Evolutionary conservation across 441 rosid genomes (phyloP).

Genomic region (Isatis lusitanica): DNA sequence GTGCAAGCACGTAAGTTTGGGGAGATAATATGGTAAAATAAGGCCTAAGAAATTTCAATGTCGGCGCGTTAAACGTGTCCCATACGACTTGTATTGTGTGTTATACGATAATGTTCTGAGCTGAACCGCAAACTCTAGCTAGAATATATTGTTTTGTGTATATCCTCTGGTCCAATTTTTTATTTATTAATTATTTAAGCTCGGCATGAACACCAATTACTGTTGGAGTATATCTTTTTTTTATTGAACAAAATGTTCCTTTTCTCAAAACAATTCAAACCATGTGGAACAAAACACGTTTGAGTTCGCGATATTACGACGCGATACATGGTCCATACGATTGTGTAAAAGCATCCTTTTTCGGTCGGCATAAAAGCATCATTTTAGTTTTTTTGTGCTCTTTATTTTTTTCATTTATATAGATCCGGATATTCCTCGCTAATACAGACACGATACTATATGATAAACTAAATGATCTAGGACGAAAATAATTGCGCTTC

Average conservation of each 20-base stretch:
- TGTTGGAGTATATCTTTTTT: not conserved
- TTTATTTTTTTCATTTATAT: not conserved
- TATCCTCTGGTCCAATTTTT: slow-evolving; percentile 16
- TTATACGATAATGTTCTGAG: slow-evolving; percentile 17
- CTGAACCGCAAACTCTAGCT: slow-evolving; percentile 9
- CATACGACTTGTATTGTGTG: slow-evolving; percentile 30
- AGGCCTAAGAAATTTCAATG: slow-evolving; percentile 13
- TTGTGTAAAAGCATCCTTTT: not conserved
- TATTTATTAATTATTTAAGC: not conserved
- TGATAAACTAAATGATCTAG: not conserved
- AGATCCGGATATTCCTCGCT: not conserved
- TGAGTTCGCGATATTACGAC: not conserved
- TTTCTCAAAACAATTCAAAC: not conserved
- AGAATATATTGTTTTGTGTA: not conserved
- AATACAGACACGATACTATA: not conserved
- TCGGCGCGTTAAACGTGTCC: slow-evolving; percentile 27
- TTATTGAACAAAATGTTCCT: not conserved
- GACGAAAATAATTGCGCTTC: slow-evolving; percentile 1
- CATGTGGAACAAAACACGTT: not conserved
- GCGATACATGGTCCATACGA: not conserved
- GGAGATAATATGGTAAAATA: slow-evolving; percentile 20
- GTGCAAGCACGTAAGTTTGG: slow-evolving; percentile 34
- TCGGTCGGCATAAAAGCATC: not conserved
- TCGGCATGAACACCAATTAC: not conserved
- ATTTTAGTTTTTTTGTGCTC: slow-evolving; percentile 1